Evolutionary conservation across 768 basidiomycete species (phyloP).

Genomic region (Russula dissimulans): DNA sequence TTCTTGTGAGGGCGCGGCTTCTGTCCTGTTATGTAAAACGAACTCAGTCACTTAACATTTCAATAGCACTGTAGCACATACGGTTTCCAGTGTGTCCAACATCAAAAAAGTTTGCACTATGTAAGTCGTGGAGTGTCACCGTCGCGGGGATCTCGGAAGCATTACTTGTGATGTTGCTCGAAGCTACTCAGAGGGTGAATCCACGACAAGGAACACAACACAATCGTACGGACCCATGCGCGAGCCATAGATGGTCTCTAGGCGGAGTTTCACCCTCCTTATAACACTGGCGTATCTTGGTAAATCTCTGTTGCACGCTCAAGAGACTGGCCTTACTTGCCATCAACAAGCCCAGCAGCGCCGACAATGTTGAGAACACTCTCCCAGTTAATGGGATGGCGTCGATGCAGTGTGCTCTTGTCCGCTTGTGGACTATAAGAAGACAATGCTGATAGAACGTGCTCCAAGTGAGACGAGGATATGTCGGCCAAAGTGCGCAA

Average conservation of each 20-base stretch:
- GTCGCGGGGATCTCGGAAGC: neutral
- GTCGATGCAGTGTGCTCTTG: constrained; percentile 55
- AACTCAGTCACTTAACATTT: neutral
- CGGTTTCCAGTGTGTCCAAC: neutral
- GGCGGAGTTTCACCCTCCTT: constrained; percentile 10
- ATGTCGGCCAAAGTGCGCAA: constrained; percentile 34
- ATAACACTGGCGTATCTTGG: constrained; percentile 3
- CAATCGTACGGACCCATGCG: neutral
- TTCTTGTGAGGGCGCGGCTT: constrained; percentile 6
- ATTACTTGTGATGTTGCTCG: neutral
- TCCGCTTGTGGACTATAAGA: constrained; percentile 46
- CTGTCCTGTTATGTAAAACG: neutral
- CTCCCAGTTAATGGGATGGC: constrained; percentile 55
- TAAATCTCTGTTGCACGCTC: neutral
- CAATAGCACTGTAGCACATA: neutral
- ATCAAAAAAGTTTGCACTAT: constrained; percentile 5
- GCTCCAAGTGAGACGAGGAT: constrained; percentile 38
- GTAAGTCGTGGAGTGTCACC: constrained; percentile 2
- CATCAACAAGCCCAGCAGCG: constrained; percentile 30
- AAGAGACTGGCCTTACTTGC: constrained; percentile 20
- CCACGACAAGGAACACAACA: neutral
- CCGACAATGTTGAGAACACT: constrained; percentile 47
- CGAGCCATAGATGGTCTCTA: constrained; percentile 14
- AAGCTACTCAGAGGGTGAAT: neutral
- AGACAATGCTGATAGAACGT: constrained; percentile 45